Evolutionary conservation across 257 asterid genomes (phyloP), one percentile per base, ranked within the genome.

Genomic region (Apocynum venetum): DNA sequence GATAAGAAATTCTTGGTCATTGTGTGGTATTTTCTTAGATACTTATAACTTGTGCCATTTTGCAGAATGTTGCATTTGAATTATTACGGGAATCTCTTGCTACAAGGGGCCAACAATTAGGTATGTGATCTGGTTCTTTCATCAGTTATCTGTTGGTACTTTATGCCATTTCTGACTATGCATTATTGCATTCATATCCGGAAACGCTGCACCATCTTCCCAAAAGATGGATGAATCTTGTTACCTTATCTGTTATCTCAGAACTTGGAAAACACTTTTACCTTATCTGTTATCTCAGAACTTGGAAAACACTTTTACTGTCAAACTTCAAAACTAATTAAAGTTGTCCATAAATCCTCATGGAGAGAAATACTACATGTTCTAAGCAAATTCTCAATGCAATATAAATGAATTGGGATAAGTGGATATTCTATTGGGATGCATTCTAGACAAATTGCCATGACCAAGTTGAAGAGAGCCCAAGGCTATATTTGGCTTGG

Each of bases 41-140:
- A 75, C 69, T 57, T 51, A 47, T 44, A 71, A 65, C 57, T 79
- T 72, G 72, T 47, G 70, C 67, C 53, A 14, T 78, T 87, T 85
- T 84, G 90, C 96, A 96, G 97, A 88, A 93, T 84, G 97, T 89
- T 78, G 99, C 99, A 77, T 88, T 88, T 83, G 97, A 90, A 72
- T 85, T 85, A 77, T 77, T 93, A 87, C 87, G 83, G 80, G 97
- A 93, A 77, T 90, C 93, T 73, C 89, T 91, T 80, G 78, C 80
- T 47, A 73, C 83, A 6, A 86, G 85, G 60, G 83, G 81, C 66
- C 87, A 75, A 79, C 86, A 80, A 75, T 82, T 76, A 78, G 91
- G 97, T 96, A 86, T 61, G 46, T 57, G 60, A 56, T 5, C 41
- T 68, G 48, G 31, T 73, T 65, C 63, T 74, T 73, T 72, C 56